Evolutionary conservation across 1,139 yeast species (phyloP), one percentile per base, ranked within the genome.

Genomic region (Debaryomyces fabryi): DNA sequence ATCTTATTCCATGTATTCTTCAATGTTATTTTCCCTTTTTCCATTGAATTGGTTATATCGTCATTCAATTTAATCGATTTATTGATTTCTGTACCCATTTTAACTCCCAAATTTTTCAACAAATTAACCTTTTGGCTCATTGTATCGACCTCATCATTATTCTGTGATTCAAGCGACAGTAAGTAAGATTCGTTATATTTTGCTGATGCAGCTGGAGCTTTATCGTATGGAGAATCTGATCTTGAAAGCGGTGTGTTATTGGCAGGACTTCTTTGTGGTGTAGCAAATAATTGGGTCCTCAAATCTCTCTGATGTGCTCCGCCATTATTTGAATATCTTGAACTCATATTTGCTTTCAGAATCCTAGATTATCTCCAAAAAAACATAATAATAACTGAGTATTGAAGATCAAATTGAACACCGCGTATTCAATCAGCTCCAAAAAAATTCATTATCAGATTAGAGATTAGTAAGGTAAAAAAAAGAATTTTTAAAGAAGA

Each of bases 51-150:
- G 46, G 82, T 77, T 55, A 88, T 72, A 23, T 79, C 79, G 50
- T 79, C 81, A 52, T 89, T 76, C 49, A 86, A 71, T 51, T 82
- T 69, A 53, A 84, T 83, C 27, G 92, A 83, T 56, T 84, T 85
- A 58, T 88, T 83, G 55, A 91, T 92, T 63, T 91, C 96, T 40
- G 82, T 82, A 3, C 97, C 97, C 86, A 92, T 91, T 55, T 74
- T 79, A 40, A 82, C 64, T 6, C 96, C 87, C 49, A 89, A 69
- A 51, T 80, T 82, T 67, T 89, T 91, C 53, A 92, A 72, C 58
- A 86, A 76, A 46, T 81, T 74, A 33, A 92, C 85, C 59, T 88
- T 88, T 48, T 83, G 81, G 41, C 84, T 78, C 84, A 92, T 85
- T 13, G 78, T 67, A 45, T 82, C 83, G 63, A 88, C 68, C 51